Conservation (phyloP, 306 rosid species). For the Vigna reflexopilosa region DNA sequence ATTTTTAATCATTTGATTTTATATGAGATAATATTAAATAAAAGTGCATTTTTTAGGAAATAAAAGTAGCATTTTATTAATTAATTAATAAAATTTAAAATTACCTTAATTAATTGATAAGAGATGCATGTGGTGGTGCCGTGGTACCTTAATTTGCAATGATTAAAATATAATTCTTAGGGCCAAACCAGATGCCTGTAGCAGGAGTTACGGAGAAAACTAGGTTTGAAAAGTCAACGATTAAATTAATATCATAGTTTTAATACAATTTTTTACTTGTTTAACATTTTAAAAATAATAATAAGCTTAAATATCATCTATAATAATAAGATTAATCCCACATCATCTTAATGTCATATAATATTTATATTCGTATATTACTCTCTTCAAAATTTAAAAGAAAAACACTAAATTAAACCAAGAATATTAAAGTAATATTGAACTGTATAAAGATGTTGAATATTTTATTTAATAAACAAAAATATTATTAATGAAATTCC, state of each 20-base stretch:
- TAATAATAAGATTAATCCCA: not conserved
- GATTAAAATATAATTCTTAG: not conserved
- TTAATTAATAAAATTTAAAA: no score
- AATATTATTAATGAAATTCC: not conserved
- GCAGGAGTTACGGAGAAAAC: constrained; percentile 60
- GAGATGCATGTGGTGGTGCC: not conserved
- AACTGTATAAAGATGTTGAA: not conserved
- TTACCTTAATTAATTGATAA: not conserved
- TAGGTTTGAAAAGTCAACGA: constrained; percentile 38
- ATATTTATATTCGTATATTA: not conserved
- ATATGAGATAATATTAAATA: not conserved
- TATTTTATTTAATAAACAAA: not conserved
- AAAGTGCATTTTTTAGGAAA: not conserved
- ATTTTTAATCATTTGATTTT: not conserved
- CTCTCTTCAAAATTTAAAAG: not conserved
- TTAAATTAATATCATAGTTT: not conserved
- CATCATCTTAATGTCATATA: not conserved
- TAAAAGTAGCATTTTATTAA: not conserved
- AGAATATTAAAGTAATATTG: not conserved
- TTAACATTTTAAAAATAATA: not conserved
- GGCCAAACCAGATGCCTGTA: constrained; percentile 22
- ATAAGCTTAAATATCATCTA: not conserved
- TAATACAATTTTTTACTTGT: not conserved
- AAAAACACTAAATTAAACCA: not conserved
- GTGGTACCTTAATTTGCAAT: not conserved